A percentile compares a stretch with the other conserved stretches of the same genome.
Conservation (phyloP, 139 green algal genomes). For the Chlorella sorokiniana region DNA sequence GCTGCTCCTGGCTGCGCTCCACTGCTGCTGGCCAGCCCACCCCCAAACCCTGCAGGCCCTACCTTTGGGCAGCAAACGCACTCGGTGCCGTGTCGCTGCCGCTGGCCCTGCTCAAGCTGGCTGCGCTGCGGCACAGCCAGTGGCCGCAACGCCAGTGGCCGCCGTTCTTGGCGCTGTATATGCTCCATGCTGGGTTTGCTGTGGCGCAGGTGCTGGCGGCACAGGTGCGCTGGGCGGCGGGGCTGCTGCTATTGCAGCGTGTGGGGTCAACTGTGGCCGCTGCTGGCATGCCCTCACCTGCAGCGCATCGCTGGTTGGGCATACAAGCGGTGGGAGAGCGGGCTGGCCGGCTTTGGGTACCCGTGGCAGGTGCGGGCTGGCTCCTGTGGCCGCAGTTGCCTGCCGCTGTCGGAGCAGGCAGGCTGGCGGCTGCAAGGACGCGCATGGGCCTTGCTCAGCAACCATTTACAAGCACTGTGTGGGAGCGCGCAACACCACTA, state of each 20-base stretch:
- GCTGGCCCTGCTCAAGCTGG: constrained; percentile 9
- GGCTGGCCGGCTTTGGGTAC: constrained; percentile 61
- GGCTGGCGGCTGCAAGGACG: no score
- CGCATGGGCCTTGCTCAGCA: no score
- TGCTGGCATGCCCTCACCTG: not conserved
- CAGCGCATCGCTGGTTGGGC: constrained; percentile 59
- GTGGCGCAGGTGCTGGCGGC: constrained; percentile 45
- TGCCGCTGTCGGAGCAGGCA: no score
- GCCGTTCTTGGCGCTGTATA: constrained; percentile 58
- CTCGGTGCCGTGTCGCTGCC: not conserved
- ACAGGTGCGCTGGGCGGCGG: constrained; percentile 21
- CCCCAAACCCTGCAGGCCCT: constrained; percentile 8
- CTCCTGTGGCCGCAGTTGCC: constrained; percentile 17
- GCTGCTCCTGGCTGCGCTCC: not conserved
- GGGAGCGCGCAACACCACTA: no score
- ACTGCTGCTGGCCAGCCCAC: not conserved
- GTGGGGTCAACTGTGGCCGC: not conserved
- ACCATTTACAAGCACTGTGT: no score
- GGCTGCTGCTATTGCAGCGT: not conserved
- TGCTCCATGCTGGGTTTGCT: constrained; percentile 52
- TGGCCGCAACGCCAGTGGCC: constrained; percentile 55
- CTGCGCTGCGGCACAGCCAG: not conserved
- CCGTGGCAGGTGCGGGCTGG: constrained; percentile 60
- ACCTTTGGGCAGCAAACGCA: not conserved
- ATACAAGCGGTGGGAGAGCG: constrained; percentile 61